phyloP scores from a whole-genome alignment of 2,329 filamentous ascomycete genomes.

The Penicillium freii region DNA sequence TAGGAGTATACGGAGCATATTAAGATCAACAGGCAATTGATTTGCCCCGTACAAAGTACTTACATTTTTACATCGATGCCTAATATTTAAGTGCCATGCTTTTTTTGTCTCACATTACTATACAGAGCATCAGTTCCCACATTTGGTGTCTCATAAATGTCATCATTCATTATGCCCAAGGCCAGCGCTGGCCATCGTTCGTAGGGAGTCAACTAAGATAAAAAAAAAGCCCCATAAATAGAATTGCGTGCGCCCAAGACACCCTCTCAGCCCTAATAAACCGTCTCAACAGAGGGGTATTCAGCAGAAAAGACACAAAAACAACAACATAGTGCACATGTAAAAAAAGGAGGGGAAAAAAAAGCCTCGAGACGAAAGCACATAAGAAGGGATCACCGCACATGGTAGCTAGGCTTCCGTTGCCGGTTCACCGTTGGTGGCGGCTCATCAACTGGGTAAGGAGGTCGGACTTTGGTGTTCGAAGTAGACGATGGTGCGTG shows the following conservation, averaged over 20 bases:
- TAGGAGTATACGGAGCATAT: not conserved
- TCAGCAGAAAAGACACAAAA: slow-evolving; percentile 5
- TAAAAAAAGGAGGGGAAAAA: not conserved
- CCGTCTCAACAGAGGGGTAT: slow-evolving; percentile 9
- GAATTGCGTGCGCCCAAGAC: not conserved
- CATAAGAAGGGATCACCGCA: slow-evolving; percentile 40
- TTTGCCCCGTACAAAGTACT: not conserved
- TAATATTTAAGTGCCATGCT: not conserved
- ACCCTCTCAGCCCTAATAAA: not conserved
- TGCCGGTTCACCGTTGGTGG: slow-evolving; percentile 84
- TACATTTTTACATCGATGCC: not conserved
- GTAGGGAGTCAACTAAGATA: not conserved
- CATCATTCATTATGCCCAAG: slow-evolving; percentile 21
- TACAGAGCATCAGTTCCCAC: slow-evolving; percentile 8
- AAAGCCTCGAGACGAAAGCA: slow-evolving; percentile 1
- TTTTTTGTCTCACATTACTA: slow-evolving; percentile 2
- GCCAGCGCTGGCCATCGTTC: not conserved
- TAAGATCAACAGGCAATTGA: not conserved
- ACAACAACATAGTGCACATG: not conserved
- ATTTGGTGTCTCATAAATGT: slow-evolving; percentile 14
- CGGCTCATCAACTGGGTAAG: slow-evolving; percentile 78
- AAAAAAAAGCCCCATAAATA: not conserved
- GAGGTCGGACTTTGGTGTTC: slow-evolving; percentile 49
- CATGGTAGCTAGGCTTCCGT: slow-evolving; percentile 73
- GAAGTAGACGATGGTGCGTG: slow-evolving; percentile 12